phyloP scores from a whole-genome alignment of 331 rosid species.

The Stylosanthes scabra region DNA sequence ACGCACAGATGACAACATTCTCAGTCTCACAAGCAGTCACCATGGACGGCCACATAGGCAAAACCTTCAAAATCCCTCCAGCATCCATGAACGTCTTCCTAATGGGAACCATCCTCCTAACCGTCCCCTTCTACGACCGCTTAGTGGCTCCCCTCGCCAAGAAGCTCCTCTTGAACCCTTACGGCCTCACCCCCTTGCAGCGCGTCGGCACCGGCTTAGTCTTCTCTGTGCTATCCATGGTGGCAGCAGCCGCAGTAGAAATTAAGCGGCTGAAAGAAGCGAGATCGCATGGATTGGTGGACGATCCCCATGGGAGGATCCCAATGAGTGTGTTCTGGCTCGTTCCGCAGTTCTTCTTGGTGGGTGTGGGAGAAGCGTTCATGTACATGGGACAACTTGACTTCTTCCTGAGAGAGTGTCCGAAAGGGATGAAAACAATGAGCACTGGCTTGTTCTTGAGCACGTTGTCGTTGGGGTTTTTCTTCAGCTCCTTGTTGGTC shows the following conservation, averaged over 20 bases:
- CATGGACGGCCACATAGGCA: conserved; percentile 80
- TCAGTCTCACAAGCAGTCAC: conserved; percentile 93
- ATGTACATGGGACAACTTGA: conserved; percentile 84
- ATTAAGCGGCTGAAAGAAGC: conserved; percentile 60
- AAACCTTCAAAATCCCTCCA: conserved; percentile 70
- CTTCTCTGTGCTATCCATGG: conserved; percentile 68
- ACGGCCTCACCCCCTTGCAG: conserved; percentile 80
- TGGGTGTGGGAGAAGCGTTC: conserved; percentile 87
- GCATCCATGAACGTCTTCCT: conserved; percentile 84
- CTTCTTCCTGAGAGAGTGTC: conserved; percentile 86
- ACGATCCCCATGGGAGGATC: conserved; percentile 36
- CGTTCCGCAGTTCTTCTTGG: conserved; percentile 76
- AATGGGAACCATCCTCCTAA: conserved; percentile 79
- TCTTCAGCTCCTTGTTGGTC: conserved; percentile 77
- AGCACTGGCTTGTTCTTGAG: conserved; percentile 94
- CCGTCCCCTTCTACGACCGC: conserved; percentile 78
- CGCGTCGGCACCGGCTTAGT: conserved; percentile 80
- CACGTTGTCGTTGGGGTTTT: conserved; percentile 77
- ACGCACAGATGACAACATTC: conserved; percentile 93
- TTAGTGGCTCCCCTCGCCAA: conserved; percentile 54
- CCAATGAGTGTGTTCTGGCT: conserved; percentile 81
- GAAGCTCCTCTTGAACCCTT: conserved; percentile 63
- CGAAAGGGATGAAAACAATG: conserved; percentile 93
- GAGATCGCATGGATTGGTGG: conserved; percentile 37
- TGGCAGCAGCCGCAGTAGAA: conserved; percentile 69